Percentiles rank a stretch among this genome's conserved stretches.
These are phyloP conservation scores for Ascodesmis nigricans DNA, from an alignment of 495 filamentous ascomycete species.

Conservation along the genomic window DNA sequence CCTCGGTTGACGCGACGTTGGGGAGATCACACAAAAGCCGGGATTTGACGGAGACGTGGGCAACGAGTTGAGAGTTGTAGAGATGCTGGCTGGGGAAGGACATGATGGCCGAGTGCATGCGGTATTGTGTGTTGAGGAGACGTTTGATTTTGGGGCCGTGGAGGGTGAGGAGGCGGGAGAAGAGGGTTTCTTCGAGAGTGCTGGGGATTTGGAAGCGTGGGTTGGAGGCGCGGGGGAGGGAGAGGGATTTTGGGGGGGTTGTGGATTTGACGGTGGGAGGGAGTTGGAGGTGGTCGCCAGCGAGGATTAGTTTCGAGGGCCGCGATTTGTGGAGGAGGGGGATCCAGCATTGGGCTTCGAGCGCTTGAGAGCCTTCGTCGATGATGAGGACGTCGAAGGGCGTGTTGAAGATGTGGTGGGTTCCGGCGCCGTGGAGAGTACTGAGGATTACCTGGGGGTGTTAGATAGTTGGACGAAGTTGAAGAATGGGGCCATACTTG, in stretches of 20 bases:
- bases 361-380: conserved; percentile 85
- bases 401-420: conserved; percentile 56
- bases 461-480: no score
- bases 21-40: conserved; percentile 58
- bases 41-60: conserved; percentile 50
- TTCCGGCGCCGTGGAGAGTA: conserved; percentile 81
- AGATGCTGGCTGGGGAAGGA: conserved; percentile 72
- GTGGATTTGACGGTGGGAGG: conserved; percentile 74
- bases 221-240: background rate
- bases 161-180: conserved; percentile 63
- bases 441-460: conserved; percentile 61
- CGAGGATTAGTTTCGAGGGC: conserved; percentile 52
- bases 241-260: background rate
- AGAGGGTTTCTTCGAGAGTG: conserved; percentile 68
- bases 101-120: conserved; percentile 96
- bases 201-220: conserved; percentile 18
- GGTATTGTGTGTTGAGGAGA: conserved; percentile 95
- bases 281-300: conserved; percentile 83
- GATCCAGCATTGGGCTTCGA: conserved; percentile 98
- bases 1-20: conserved; percentile 65
- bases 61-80: conserved; percentile 60
- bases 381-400: conserved; percentile 86
- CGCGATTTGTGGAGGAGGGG: conserved; percentile 34
- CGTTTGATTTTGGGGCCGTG: conserved; percentile 71
- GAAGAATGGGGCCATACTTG: conserved; percentile 24